Evolutionary conservation across 345 rosid species (phyloP), one percentile per base, ranked within the genome.

Genomic region (Bruguiera sexangula): DNA sequence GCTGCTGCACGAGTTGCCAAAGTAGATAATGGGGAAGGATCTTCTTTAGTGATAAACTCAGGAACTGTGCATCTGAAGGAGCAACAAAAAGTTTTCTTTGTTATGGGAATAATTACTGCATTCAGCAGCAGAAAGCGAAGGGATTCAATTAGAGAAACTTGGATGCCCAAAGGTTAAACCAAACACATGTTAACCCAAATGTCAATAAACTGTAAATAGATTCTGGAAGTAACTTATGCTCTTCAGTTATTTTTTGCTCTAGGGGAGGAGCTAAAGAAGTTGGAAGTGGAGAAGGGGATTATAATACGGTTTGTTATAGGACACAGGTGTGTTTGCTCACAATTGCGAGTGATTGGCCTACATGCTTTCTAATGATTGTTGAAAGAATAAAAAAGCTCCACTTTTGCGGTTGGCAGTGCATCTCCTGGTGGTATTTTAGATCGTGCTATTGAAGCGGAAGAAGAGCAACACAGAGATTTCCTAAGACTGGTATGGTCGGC

Each of bases 61-160:
- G 82, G 82, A 73, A 69, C 64, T 2, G 83, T 87, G 69, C 77
- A 81, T 16, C 75, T 78, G 4, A 39, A 9, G 50, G 73, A 76
- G 54, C 86, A 87, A 52, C 87, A 68, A 69, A 85, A 87, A 78
- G 82, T 86, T 69, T 87, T 89, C 82, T 85, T 84, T 83, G 90
- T 87, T 31, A 87, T 87, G 96, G 96, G 96, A 70, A 84, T 89
- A 75, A 84, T 87, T 8, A 89, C 96, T 43, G 92, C 90, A 62
- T 89, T 89, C 81, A 85, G 96, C 80, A 89, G 92, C 76, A 84
- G 96, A 80, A 89, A 87, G 65, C 78, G 92, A 71, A 76, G 96
- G 69, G 89, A 89, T 66, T 89, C 96, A n/a, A 87, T 89, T 67
- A 83, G 96, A 73, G 82, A 85, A 66, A 84, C 89, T 58, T 89